phyloP scores from a whole-genome alignment of 306 rosid genomes.

The Castanea sativa region DNA sequence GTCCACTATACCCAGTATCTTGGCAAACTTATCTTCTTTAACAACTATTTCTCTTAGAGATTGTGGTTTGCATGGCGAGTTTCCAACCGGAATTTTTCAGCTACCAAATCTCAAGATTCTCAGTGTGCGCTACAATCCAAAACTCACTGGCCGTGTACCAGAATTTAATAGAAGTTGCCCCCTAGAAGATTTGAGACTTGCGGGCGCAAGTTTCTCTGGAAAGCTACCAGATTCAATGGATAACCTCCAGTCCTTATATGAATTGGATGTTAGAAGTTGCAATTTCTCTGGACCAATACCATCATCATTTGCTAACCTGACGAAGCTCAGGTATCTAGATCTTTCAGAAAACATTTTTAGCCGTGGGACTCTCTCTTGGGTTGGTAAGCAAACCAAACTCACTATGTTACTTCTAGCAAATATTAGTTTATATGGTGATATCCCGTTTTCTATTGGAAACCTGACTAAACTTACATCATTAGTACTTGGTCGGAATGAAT shows the following conservation, averaged over 20 bases:
- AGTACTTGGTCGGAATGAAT: too few species aligned
- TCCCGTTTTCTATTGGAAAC: neutral
- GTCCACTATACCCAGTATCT: neutral
- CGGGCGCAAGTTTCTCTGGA: neutral
- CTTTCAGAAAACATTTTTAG: too few species aligned
- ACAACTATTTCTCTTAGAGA: neutral
- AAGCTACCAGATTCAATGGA: neutral
- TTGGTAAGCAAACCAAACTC: neutral
- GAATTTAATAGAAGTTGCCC: too few species aligned
- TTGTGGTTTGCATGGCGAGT: neutral
- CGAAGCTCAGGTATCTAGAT: too few species aligned
- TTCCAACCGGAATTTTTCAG: neutral
- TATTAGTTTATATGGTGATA: too few species aligned
- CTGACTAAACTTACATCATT: neutral
- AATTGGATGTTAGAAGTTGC: too few species aligned
- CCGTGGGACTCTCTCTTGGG: neutral
- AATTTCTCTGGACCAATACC: neutral
- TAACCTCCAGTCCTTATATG: too few species aligned
- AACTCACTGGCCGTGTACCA: neutral
- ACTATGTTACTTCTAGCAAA: too few species aligned
- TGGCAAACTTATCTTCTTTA: neutral
- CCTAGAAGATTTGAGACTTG: too few species aligned
- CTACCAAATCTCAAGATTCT: neutral
- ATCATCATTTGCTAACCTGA: neutral
- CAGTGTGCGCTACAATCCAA: too few species aligned